phyloP scores from a whole-genome alignment of 805 yeast genomes.

The Saccharomycopsis sp. region DNA sequence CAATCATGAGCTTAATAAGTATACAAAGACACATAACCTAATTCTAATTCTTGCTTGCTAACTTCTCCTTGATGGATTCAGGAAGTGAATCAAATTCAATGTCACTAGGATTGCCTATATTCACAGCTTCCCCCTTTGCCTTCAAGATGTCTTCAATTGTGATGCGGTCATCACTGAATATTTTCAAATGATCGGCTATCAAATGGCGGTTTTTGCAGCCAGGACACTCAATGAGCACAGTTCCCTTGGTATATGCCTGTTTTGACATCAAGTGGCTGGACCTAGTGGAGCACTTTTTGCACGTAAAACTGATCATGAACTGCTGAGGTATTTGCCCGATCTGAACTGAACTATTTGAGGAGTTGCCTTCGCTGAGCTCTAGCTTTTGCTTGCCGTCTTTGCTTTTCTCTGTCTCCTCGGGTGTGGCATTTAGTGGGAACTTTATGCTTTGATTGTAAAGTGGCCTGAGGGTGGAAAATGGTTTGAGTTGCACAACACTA shows the following conservation, averaged over 20 bases:
- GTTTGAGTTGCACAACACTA: too few species aligned
- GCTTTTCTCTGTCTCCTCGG: too few species aligned
- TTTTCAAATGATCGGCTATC: slow-evolving; percentile 81
- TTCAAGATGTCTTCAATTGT: slow-evolving; percentile 73
- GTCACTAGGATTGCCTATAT: slow-evolving; percentile 52
- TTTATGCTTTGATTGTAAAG: too few species aligned
- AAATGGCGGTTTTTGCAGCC: slow-evolving; percentile 81
- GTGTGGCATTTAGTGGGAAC: too few species aligned
- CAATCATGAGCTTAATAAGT: too few species aligned
- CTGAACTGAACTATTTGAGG: too few species aligned
- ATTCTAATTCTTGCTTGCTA: not conserved
- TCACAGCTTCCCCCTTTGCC: slow-evolving; percentile 65
- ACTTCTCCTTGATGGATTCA: slow-evolving; percentile 35
- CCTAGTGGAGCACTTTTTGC: slow-evolving; percentile 76
- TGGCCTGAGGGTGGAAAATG: too few species aligned
- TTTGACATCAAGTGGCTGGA: slow-evolving; percentile 88
- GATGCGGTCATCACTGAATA: slow-evolving; percentile 68
- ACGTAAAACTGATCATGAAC: slow-evolving; percentile 82
- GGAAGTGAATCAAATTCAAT: slow-evolving; percentile 64
- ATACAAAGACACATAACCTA: too few species aligned
- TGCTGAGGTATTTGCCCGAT: slow-evolving; percentile 57
- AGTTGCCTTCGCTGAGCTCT: too few species aligned
- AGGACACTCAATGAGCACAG: slow-evolving; percentile 87
- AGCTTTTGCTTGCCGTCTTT: too few species aligned
- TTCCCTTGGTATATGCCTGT: slow-evolving; percentile 81